Percentiles rank a stretch among this genome's conserved stretches.
Conservation (phyloP, 2,329 filamentous ascomycete species). For the Penicillium janthinellum region DNA sequence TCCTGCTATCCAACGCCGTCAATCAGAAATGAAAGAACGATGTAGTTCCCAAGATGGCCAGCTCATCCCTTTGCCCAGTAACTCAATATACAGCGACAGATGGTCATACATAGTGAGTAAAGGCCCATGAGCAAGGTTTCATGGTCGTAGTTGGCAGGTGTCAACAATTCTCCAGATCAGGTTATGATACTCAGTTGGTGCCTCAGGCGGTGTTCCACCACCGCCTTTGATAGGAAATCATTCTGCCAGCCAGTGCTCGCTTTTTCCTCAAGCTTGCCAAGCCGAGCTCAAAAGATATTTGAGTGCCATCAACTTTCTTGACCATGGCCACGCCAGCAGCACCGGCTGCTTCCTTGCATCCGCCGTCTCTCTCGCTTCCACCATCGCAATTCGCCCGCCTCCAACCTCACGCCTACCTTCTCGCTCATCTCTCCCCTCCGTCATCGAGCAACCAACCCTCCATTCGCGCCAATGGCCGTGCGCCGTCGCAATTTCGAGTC, state of each 20-base stretch:
- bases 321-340: conserved; percentile 29
- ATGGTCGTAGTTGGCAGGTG: not conserved
- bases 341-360: conserved; percentile 26
- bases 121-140: too few species aligned
- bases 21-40: too few species aligned
- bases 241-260: conserved; percentile 26
- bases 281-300: not conserved
- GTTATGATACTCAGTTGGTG: not conserved
- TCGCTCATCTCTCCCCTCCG: conserved; percentile 76
- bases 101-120: too few species aligned
- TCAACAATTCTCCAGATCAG: not conserved
- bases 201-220: conserved; percentile 2
- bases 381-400: conserved; percentile 79
- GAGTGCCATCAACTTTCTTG: conserved; percentile 3
- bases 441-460: conserved; percentile 54
- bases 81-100: too few species aligned
- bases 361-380: conserved; percentile 57
- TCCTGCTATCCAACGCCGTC: too few species aligned
- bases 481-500: conserved; percentile 67
- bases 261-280: conserved; percentile 18
- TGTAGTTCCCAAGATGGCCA: too few species aligned
- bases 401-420: conserved; percentile 83
- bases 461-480: conserved; percentile 78
- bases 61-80: too few species aligned
- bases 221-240: conserved; percentile 29